Conservation (phyloP, 345 rosid species). For the Citrus inodora region DNA sequence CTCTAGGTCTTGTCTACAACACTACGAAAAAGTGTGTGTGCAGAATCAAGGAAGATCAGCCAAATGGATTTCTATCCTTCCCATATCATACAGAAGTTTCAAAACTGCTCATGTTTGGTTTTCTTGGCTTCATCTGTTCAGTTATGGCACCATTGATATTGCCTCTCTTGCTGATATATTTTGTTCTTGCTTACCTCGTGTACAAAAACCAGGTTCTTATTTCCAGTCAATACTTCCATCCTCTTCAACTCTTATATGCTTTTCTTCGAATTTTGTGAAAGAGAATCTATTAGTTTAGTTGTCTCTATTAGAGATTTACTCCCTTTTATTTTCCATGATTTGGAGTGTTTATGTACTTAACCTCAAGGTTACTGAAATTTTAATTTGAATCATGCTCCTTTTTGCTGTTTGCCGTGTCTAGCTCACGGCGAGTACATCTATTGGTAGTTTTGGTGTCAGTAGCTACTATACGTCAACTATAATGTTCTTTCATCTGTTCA, state of each 20-base stretch:
- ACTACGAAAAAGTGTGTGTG: constrained; percentile 38
- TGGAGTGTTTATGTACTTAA: not conserved
- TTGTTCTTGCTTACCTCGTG: constrained; percentile 60
- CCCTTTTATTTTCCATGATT: not conserved
- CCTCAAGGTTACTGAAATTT: not conserved
- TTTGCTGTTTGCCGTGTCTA: not conserved
- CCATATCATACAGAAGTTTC: constrained; percentile 92
- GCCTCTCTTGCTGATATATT: constrained; percentile 74
- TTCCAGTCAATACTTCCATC: not conserved
- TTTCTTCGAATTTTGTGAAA: not conserved
- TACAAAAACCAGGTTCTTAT: constrained; percentile 73
- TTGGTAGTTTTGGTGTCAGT: not conserved
- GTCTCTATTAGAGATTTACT: not conserved
- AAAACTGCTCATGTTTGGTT: constrained; percentile 70
- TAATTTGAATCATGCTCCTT: not conserved
- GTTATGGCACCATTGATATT: constrained; percentile 79
- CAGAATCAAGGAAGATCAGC: constrained; percentile 41
- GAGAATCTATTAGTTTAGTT: not conserved
- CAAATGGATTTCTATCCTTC: constrained; percentile 44
- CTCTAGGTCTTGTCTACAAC: constrained; percentile 52
- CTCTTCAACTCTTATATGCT: constrained; percentile 1
- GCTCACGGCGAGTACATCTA: not conserved
- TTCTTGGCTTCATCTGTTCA: constrained; percentile 82
- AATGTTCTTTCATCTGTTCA: not conserved
- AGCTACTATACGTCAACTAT: not conserved